These are phyloP conservation scores for Reutealis trisperma DNA, from an alignment of 345 rosid species.

Conservation along the genomic window DNA sequence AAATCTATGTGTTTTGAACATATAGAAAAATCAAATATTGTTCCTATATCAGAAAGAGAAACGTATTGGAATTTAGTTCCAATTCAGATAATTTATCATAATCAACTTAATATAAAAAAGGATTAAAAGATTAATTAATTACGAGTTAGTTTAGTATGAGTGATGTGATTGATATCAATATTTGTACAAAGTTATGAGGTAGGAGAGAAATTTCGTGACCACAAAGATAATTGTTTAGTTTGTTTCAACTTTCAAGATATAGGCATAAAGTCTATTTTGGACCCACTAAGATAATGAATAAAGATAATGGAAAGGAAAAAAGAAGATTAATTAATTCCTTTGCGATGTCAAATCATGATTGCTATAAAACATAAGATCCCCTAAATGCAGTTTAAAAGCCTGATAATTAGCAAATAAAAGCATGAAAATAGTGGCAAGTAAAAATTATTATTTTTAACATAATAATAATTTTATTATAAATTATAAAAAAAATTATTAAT, in stretches of 20 bases:
- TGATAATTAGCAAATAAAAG: background rate
- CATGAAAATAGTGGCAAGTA: too few relatives aligned
- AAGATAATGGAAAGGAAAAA: background rate
- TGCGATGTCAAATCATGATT: conserved; percentile 7
- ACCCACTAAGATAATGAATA: background rate
- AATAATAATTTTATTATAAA: too few relatives aligned
- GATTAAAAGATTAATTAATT: too few relatives aligned
- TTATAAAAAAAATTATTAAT: too few relatives aligned
- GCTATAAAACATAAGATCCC: background rate
- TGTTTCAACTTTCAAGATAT: too few relatives aligned
- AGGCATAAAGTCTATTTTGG: background rate
- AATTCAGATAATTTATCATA: too few relatives aligned
- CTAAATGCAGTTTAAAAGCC: background rate
- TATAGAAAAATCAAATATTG: too few relatives aligned
- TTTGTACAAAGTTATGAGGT: background rate
- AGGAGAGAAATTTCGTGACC: background rate
- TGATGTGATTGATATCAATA: background rate
- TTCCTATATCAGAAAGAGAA: too few relatives aligned
- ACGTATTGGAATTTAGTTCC: too few relatives aligned
- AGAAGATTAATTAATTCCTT: background rate
- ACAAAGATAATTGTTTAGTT: background rate
- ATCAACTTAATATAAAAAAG: too few relatives aligned
- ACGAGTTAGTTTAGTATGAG: background rate
- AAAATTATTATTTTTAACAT: too few relatives aligned
- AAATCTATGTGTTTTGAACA: too few relatives aligned